Evolutionary conservation across 805 yeast genomes (phyloP).

Genomic region (Ogataea siamensis): DNA sequence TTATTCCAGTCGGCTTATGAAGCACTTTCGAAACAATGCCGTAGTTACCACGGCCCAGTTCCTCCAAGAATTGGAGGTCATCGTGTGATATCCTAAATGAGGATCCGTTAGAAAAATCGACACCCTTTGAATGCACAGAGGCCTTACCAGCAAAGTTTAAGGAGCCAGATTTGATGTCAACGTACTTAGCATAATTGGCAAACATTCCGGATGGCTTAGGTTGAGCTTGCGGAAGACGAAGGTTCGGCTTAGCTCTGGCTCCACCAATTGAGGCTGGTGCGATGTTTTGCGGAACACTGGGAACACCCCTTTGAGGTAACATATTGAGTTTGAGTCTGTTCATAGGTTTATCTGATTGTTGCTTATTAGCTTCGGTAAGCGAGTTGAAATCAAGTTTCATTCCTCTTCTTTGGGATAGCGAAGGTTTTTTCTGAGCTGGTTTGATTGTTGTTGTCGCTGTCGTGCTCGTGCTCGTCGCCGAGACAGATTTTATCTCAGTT

Average conservation of each 20-base stretch:
- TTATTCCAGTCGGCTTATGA: constrained; percentile 87
- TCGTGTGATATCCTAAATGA: constrained; percentile 83
- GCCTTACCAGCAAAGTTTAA: constrained; percentile 92
- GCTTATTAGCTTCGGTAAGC: constrained; percentile 7
- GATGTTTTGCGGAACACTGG: constrained; percentile 24
- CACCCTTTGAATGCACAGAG: constrained; percentile 86
- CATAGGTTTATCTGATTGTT: constrained; percentile 9
- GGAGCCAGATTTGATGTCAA: constrained; percentile 90
- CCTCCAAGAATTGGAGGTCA: constrained; percentile 78
- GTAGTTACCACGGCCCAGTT: constrained; percentile 92
- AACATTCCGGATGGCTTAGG: constrained; percentile 58
- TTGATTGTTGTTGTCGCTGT: background rate
- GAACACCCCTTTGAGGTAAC: constrained; percentile 28
- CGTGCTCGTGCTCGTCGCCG: too few relatives aligned
- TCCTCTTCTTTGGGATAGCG: constrained; percentile 54
- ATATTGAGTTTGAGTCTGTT: constrained; percentile 25
- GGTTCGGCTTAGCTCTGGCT: constrained; percentile 14
- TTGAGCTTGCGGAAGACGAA: constrained; percentile 27
- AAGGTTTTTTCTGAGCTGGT: constrained; percentile 35
- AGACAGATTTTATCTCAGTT: constrained; percentile 3
- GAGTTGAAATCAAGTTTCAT: constrained; percentile 45
- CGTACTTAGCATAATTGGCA: constrained; percentile 80
- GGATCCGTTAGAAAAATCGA: constrained; percentile 85
- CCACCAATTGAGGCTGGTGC: constrained; percentile 9
- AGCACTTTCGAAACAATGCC: constrained; percentile 93